A percentile compares a stretch with the other conserved stretches of the same genome.
Evolutionary conservation across 2,329 filamentous ascomycete species (phyloP).

Genomic region (Phyllachora maydis): DNA sequence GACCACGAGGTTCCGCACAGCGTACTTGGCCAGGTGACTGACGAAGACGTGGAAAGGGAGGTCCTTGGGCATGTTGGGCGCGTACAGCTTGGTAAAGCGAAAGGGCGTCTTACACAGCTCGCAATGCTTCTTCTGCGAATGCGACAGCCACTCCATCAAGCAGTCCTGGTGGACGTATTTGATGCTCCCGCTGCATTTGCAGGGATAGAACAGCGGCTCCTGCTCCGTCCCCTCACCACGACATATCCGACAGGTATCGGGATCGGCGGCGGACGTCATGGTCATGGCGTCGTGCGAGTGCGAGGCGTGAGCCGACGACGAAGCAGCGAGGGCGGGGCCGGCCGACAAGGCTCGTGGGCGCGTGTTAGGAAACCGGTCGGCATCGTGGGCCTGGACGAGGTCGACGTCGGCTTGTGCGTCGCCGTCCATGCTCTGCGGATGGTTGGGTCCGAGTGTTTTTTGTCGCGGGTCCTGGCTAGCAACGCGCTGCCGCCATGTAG

Average conservation of each 20-base stretch:
- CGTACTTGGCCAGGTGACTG: slow-evolving; percentile 55
- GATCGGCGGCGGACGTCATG: slow-evolving; percentile 18
- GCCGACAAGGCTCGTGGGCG: slow-evolving; percentile 7
- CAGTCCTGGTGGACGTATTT: slow-evolving; percentile 97
- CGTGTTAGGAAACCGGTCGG: slow-evolving; percentile 8
- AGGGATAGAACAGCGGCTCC: slow-evolving; percentile 89
- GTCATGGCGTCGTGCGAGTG: slow-evolving; percentile 1
- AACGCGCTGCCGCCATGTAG: no score
- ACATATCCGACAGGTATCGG: slow-evolving; percentile 92
- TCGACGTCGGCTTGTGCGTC: slow-evolving; percentile 7
- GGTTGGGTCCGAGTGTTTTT: no score
- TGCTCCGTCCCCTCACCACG: slow-evolving; percentile 64
- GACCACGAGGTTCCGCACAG: slow-evolving; percentile 47
- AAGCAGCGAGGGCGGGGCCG: neutral
- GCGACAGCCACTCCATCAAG: slow-evolving; percentile 94
- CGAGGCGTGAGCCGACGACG: slow-evolving; percentile 1
- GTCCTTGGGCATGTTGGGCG: slow-evolving; percentile 74
- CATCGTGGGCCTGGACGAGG: slow-evolving; percentile 7
- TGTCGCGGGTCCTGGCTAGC: no score
- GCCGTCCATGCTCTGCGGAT: no score
- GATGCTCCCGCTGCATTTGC: slow-evolving; percentile 97
- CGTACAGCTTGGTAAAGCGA: slow-evolving; percentile 93
- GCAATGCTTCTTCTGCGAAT: slow-evolving; percentile 98
- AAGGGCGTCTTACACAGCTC: slow-evolving; percentile 98
- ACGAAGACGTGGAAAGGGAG: slow-evolving; percentile 68